Base-by-base conservation (phyloP, 139 green algal genomes). In the Chara braunii region DNA sequence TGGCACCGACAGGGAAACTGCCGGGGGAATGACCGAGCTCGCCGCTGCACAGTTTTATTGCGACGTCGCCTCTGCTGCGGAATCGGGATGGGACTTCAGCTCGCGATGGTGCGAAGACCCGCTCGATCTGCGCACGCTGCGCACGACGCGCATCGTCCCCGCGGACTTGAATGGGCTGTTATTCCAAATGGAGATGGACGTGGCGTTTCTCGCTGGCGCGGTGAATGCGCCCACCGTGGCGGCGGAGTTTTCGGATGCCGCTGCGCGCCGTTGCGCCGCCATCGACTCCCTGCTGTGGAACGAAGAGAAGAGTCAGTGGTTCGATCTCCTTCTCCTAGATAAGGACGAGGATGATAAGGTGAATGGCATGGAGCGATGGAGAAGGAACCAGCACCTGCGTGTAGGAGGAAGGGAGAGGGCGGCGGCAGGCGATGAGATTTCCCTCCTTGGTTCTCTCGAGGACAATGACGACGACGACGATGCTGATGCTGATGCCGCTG, bases 81-180 rank as follows among this genome's bases (percentile, higher is more conserved):
- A 96, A 76, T 89, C 78, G 4, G 92, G 92, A 3, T 95, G 88
- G 89, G 92, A 97, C 80, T 97, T 94, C 63, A 88, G 81, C 12
- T 89, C 83, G 0, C 79, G 89, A 37, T 88, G 82, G 82, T 53
- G 40, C 40, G 40, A 18, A 48, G 40, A n/a, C 40, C 40, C 40
- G 18, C 40, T 18, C 40, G 40, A 51, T 33, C 67, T 92, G 31
- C 24, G 14, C 12, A 85, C 63, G 24, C 86, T 90, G 7, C 70
- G 77, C 7, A 95, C 87, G 34, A 95, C 89, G 3, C 51, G 67
- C 22, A 75, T 96, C n/a, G 36, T 95, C 1, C 92, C 91, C 3
- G 84, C 77, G 0, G 92, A 97, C 66, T 82, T 98, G 8, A 97
- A 98, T 70, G 85, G 83, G 3, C 87, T 87, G 40, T 69, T 97